phyloP scores from a whole-genome alignment of 768 basidiomycete genomes.

The Agaricus blazei region DNA sequence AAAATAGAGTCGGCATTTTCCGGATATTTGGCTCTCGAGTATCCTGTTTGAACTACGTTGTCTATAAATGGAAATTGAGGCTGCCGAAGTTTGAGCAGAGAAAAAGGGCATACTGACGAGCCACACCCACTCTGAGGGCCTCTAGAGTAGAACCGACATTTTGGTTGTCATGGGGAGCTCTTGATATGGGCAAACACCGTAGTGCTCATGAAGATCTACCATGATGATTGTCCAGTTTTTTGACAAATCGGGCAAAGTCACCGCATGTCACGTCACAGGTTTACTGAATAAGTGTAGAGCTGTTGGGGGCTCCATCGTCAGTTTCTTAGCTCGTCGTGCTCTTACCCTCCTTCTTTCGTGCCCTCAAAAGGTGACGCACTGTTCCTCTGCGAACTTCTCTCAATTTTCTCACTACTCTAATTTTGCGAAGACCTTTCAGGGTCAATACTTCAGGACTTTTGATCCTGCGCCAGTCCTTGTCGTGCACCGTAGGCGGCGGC shows the following conservation, averaged over 20 bases:
- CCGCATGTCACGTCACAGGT: slow-evolving; percentile 12
- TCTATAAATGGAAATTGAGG: slow-evolving; percentile 26
- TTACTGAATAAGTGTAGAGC: slow-evolving; percentile 4
- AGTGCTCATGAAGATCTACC: neutral
- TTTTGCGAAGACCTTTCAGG: neutral
- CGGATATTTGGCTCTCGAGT: neutral
- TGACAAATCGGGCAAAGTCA: slow-evolving; percentile 8
- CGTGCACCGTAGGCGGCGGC: neutral
- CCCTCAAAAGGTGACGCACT: neutral
- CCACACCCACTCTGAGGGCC: neutral
- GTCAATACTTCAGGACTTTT: neutral
- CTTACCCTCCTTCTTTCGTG: neutral
- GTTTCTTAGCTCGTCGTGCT: neutral
- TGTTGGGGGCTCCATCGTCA: slow-evolving; percentile 7
- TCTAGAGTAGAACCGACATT: neutral
- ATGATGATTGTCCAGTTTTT: slow-evolving; percentile 5
- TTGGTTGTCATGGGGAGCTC: neutral
- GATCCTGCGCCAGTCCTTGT: neutral
- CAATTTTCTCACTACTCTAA: neutral
- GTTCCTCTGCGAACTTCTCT: neutral
- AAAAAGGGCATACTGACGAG: neutral
- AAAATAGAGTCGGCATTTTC: neutral
- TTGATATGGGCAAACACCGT: neutral
- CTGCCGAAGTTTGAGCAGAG: neutral
- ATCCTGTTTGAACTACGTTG: slow-evolving; percentile 27